Evolutionary conservation across 805 yeast species (phyloP), one percentile per base, ranked within the genome.

Genomic region (Ogataea ramenticola): DNA sequence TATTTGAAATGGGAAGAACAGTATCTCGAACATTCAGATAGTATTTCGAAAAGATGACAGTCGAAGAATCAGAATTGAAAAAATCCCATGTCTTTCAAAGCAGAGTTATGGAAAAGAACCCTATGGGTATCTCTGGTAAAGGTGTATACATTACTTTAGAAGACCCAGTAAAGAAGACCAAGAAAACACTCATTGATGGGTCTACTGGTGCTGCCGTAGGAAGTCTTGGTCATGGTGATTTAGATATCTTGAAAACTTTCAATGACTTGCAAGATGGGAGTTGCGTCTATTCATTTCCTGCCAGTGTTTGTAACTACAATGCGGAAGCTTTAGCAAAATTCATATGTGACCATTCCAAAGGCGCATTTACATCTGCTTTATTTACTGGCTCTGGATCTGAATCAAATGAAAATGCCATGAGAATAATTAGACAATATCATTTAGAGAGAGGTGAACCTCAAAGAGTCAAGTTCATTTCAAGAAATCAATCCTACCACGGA

Each of bases 371-470:
- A 3, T 61, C 71, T 22, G 74, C 70, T 14, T 46, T 68, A 39
- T 64, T 86, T 48, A 74, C 79, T 49, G 82, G 82, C 52, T 77
- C 86, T 2, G 95, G 95, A 42, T 73, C 89, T 19, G 91, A 83
- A 60, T 87, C 91, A 39, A 83, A 83, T 54, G 91, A 83, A 57
- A 87, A 86, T 30, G 89, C 89, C 4, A 61, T 83, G 55, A 83
- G 84, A 60, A 82, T 84, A 56, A 84, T 84, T 22, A 62, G 65
- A 50, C 77, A 72, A 54, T 72, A 72, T 51, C 67, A 62, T 48
- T 51, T 65, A 40, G 77, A 72, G 54, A 65, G 58, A 21, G 71
- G 72, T 31, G 70, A 68, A 45, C 56, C 65, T 9, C 58, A 62
- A 36, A 68, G 74, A 53, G 51, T 53, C 49, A 67, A 70, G 45